Evolutionary conservation across 1,139 yeast genomes (phyloP), one percentile per base, ranked within the genome.

Genomic region (Candida pseudoviswanathii): DNA sequence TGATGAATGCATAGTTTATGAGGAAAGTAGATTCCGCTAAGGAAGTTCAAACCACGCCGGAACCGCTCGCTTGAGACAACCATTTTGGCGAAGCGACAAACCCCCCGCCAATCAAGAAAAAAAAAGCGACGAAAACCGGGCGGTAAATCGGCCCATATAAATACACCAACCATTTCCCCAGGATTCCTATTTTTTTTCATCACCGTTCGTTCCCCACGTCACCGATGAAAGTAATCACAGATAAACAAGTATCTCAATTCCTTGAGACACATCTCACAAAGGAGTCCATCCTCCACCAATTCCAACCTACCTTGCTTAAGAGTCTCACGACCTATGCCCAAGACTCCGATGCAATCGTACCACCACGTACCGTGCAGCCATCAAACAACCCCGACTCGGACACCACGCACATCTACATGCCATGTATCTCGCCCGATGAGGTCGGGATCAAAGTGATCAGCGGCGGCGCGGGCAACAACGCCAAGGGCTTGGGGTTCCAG

Each of bases 341-440:
- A 2, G 54, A 64, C 46, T 71, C 73, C 5, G 58, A 58, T 29
- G 51, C 53, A n/a, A 61, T 65, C n/a, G 66, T 71, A 4, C 79
- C 78, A 3, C 73, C 71, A 2, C 55, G 78, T 48, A 67, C 63
- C 3, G 70, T 66, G 2, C 65, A 61, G 41, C 40, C 55, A 3
- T 61, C 74, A 10, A 66, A 62, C 47, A 67, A 68, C 21, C 54
- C 57, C 2, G 51, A 52, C 1, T 60, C 66, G 3, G 75, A 71
- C 49, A 58, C 82, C 2, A 70, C 78, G 0, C 88, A 84, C 61
- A 59, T 85, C 34, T 84, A 82, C 63, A 85, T 85, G 90, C 88
- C 89, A 4, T 77, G 84, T 30, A 70, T 79, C 8, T 80, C 85
- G 67, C 64, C 77, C 63, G 58, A 76, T 63, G 70, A 73, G 61